Base-by-base conservation (phyloP, 2,329 filamentous ascomycete species). In the Epichloe glyceriae region DNA sequence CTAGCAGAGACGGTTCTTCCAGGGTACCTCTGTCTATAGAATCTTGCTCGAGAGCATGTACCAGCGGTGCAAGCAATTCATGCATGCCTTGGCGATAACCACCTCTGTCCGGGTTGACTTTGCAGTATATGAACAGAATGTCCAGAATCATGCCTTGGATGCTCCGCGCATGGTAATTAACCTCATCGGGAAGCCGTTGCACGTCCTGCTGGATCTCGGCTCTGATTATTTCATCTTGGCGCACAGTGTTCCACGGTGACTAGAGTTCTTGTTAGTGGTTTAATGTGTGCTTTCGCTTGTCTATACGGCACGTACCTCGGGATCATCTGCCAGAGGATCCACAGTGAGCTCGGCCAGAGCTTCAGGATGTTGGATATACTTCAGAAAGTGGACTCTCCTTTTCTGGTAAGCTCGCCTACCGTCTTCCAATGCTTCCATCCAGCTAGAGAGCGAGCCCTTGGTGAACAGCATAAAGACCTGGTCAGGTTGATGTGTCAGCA, bases 51-150 rank as follows among this genome's bases (percentile, higher is more conserved):
- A 97, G 71, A 2, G 88, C 86, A 76, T 88, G 88, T 6, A 96
- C 72, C 38, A 98, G 82, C 0, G 93, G 90, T 0, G 93, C 93
- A 14, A 97, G 74, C 42, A 98, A 73, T 68, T 98, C 93, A 64
- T 98, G 93, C 91, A 98, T 98, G 11, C 93, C 93, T 70, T 98
- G 93, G n/a, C 93, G 82, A 64, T 98, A 98, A 17, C 81, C 89
- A 15, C 88, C 88, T 50, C 88, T 76, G 57, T 85, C 82, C 2
- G 88, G 88, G 61, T 97, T 88, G 49, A 94, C 77, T 67, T 95
- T 97, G 70, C 89, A 93, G 69, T 90, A 97, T 57, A 98, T 79
- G 67, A 97, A 98, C 35, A 98, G 73, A 34, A 96, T 82, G 62
- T 98, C 87, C 34, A 94, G 70, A 59, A 98, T 83, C 67, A 88